Percentiles rank a stretch among this genome's conserved stretches.
These are phyloP conservation scores for Pseudotsuga menziesii DNA, from an alignment of 75 land plant species.

Conservation along the genomic window DNA sequence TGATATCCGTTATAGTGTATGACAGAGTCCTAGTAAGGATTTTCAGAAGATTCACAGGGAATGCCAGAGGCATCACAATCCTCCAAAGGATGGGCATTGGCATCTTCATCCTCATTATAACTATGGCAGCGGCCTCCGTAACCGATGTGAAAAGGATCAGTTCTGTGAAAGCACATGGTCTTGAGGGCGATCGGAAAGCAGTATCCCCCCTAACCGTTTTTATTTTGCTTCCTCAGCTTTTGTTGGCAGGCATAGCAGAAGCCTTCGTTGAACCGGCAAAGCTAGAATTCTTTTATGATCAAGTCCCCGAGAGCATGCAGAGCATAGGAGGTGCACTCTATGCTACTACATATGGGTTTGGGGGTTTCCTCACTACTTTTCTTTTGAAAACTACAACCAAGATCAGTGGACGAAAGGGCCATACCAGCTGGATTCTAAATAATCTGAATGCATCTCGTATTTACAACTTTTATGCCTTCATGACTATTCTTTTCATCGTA, in stretches of 20 bases:
- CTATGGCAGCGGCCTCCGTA: constrained; percentile 21
- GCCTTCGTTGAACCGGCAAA: constrained; percentile 43
- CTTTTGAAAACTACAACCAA: constrained; percentile 17
- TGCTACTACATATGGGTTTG: constrained; percentile 15
- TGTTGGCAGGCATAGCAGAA: constrained; percentile 49
- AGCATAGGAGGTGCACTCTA: constrained; percentile 25
- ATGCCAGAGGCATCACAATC: constrained; percentile 31
- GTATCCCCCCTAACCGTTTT: constrained; percentile 41
- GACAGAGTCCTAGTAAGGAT: constrained; percentile 22
- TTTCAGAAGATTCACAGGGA: constrained; percentile 12
- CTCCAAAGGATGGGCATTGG: constrained; percentile 38
- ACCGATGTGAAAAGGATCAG: constrained; percentile 26
- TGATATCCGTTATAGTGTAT: constrained; percentile 23
- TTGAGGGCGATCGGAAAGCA: no score
- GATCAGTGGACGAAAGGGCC: constrained; percentile 17
- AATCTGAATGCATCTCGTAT: constrained; percentile 36
- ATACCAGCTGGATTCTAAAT: constrained; percentile 24
- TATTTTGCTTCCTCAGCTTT: constrained; percentile 55
- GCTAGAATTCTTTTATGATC: constrained; percentile 76
- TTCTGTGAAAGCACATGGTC: constrained; percentile 8
- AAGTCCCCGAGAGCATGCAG: constrained; percentile 54
- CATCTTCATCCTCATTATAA: constrained; percentile 4
- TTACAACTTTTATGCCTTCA: constrained; percentile 34
- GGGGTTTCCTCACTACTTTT: constrained; percentile 29
- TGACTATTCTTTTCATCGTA: constrained; percentile 20